Percentiles rank a stretch among this genome's conserved stretches.
These are phyloP conservation scores for Leccinum aurantiacum DNA, from an alignment of 768 basidiomycete species.

Conservation along the genomic window DNA sequence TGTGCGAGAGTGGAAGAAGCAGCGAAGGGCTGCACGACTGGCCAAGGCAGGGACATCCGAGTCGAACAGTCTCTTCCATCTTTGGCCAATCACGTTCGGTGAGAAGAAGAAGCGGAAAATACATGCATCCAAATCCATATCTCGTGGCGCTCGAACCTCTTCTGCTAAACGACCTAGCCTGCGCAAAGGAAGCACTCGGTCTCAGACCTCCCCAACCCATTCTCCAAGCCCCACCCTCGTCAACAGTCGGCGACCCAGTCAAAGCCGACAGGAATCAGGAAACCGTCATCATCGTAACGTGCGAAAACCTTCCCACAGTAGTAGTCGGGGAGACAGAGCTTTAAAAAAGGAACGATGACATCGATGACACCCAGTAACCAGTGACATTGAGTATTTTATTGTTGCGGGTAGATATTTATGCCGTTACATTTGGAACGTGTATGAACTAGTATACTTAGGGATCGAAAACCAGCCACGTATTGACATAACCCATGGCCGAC, in stretches of 20 bases:
- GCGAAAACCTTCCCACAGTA: conserved; percentile 19
- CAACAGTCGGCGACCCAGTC: conserved; percentile 22
- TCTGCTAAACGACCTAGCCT: conserved; percentile 10
- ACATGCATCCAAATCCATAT: conserved; percentile 9
- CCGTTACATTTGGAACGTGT: conserved; percentile 10
- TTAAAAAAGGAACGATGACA: conserved; percentile 8
- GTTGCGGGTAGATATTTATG: conserved; percentile 22
- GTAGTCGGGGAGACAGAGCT: conserved; percentile 11
- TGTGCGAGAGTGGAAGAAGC: conserved; percentile 31
- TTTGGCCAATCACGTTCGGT: conserved; percentile 30
- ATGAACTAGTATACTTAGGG: background rate
- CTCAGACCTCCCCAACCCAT: conserved; percentile 11
- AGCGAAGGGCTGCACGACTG: conserved; percentile 21
- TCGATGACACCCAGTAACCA: conserved; percentile 3
- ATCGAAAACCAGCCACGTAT: background rate
- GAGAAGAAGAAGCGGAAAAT: conserved; percentile 15
- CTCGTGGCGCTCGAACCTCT: conserved; percentile 11
- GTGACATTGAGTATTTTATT: conserved; percentile 19
- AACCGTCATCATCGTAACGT: conserved; percentile 15
- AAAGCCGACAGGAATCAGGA: conserved; percentile 8
- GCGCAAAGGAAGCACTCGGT: conserved; percentile 11
- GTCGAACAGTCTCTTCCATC: conserved; percentile 17
- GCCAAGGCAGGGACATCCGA: conserved; percentile 13
- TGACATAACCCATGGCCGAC: background rate
- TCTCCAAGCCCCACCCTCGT: conserved; percentile 18